Conservation (phyloP, 2,329 filamentous ascomycete genomes). For the Acephala macrosclerotiorum region DNA sequence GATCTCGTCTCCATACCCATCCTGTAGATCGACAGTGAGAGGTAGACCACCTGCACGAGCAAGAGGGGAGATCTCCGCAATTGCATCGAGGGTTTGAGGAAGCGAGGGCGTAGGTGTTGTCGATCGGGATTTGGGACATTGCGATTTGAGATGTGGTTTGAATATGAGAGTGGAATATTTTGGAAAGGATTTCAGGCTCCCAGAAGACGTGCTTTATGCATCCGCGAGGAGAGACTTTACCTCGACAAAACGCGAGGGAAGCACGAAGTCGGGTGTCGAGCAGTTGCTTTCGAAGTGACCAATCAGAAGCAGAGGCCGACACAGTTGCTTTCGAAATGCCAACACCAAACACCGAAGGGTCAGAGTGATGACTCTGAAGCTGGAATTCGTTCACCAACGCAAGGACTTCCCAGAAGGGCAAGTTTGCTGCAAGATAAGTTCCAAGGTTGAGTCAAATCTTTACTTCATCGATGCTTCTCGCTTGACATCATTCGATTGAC, state of each 20-base stretch:
- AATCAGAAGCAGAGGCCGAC: not conserved
- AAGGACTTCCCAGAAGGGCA: not conserved
- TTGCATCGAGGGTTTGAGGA: conserved; percentile 42
- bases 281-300: not conserved
- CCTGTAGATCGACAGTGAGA: too few species aligned
- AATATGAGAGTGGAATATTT: not conserved
- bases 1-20: too few species aligned
- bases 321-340: not conserved
- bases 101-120: not conserved
- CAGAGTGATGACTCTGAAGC: not conserved
- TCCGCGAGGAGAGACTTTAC: not conserved
- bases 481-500: too few species aligned
- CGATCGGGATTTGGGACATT: not conserved
- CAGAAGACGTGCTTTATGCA: not conserved
- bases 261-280: not conserved
- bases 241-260: not conserved
- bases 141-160: not conserved
- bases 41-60: too few species aligned
- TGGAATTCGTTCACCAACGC: not conserved
- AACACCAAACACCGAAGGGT: not conserved
- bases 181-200: not conserved
- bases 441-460: not conserved
- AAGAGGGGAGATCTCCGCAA: too few species aligned
- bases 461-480: too few species aligned
- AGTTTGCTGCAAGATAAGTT: not conserved